Base-by-base conservation (phyloP, 169 alveolate genomes). In the Besnoitia besnoiti region DNA sequence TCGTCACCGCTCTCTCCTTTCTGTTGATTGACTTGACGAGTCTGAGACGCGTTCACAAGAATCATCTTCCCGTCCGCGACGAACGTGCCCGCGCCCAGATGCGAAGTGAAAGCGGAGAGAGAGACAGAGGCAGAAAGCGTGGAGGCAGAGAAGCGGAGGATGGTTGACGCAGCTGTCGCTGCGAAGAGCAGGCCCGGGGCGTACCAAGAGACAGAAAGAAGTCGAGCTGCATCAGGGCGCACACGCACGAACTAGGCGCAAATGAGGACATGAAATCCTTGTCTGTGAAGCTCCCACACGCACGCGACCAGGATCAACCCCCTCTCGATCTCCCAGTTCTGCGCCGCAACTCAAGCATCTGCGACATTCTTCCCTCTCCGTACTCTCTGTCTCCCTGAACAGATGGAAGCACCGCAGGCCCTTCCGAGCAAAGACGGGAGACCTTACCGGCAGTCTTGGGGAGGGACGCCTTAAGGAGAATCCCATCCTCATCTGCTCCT, bases 201-300 rank as follows among this genome's bases (percentile, higher is more conserved):
- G 44, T 90, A 90, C 93, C 93, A 90, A 33, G 90, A 79, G 44
- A 90, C 93, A 0, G 93, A 90, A 30, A 90, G 93, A 19, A 90
- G 89, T 39, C 93, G 93, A 35, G 82, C 93, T 90, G 93, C 21
- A 33, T 33, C 89, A 27, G 33, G 10, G n/a, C 14, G 59, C 14
- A 37, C 21, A 37, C 50, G 49, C 61, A 84, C 77, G 76, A 46
- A 49, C 50, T 49, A 35, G 40, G 7, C 50, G 16, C 50, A 1
- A 3, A n/a, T 3, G 33, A 7, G 46, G 82, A 5, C 4, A 16
- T 19, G n/a, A 5, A 19, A 5, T 1, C 33, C n/a, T n/a, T n/a
- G n/a, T n/a, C n/a, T n/a, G n/a, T n/a, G n/a, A n/a, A 51, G 62
- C 62, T 51, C 62, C 62, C 62, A 51, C 62, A 21, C 12, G 62